Conservation (phyloP, 768 basidiomycete genomes). For the Phlebiopsis gigantea region DNA sequence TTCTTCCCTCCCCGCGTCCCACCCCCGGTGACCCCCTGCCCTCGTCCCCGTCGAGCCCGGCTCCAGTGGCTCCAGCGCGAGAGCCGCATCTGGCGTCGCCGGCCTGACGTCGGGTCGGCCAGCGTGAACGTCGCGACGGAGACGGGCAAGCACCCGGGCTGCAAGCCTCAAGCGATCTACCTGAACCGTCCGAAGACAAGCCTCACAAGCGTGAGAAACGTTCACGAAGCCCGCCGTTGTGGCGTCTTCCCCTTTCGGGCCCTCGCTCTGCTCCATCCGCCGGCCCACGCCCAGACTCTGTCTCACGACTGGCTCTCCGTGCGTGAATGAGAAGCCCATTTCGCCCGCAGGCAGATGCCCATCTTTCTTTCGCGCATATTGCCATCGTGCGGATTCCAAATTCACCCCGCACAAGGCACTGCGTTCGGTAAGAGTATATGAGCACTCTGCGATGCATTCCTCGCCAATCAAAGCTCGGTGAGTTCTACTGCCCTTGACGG, state of each 20-base stretch:
- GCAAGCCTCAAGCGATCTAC: background rate
- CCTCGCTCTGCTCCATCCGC: background rate
- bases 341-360: background rate
- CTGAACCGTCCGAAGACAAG: background rate
- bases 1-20: background rate
- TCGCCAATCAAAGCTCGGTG: no score
- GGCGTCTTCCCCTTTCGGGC: background rate
- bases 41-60: background rate
- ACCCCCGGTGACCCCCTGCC: background rate
- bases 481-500: no score
- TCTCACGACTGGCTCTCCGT: background rate
- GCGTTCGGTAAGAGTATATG: no score
- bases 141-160: background rate
- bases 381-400: background rate
- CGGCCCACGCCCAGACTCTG: background rate
- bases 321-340: background rate
- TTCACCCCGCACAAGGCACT: background rate
- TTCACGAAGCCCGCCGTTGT: background rate
- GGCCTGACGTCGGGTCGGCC: background rate
- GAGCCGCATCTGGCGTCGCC: background rate
- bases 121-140: background rate
- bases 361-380: background rate
- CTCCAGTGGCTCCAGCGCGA: background rate
- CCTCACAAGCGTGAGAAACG: background rate
- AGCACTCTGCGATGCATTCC: no score